phyloP scores from a whole-genome alignment of 805 yeast genomes.

The Sugiyamaella floridensis region DNA sequence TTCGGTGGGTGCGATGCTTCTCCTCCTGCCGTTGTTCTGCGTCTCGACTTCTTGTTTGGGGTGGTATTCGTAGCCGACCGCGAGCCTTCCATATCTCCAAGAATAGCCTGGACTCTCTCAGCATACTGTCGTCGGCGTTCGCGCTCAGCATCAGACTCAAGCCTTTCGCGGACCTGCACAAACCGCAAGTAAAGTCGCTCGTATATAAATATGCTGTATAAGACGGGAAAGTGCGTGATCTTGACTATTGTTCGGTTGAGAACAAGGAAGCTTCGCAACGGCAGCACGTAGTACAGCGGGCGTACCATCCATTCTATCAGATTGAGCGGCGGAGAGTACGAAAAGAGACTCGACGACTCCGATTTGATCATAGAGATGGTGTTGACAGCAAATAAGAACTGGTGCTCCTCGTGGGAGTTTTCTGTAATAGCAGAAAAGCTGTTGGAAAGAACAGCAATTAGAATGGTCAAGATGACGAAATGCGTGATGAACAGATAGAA shows the following conservation, averaged over 20 bases:
- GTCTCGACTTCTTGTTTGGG: constrained; percentile 2
- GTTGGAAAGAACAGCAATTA: constrained; percentile 46
- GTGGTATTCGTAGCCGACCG: not conserved
- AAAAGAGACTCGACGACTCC: constrained; percentile 31
- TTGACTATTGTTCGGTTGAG: constrained; percentile 32
- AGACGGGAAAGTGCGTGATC: constrained; percentile 33
- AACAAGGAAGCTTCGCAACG: constrained; percentile 27
- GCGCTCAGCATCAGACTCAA: constrained; percentile 4
- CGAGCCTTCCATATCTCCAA: not conserved
- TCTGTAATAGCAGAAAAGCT: constrained; percentile 30
- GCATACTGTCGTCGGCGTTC: constrained; percentile 5
- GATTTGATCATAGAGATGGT: constrained; percentile 33
- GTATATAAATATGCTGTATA: constrained; percentile 29
- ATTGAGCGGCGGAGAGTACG: constrained; percentile 34
- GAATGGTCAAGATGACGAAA: constrained; percentile 47
- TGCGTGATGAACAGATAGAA: constrained; percentile 49
- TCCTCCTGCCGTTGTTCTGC: constrained; percentile 2
- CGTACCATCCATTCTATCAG: constrained; percentile 28
- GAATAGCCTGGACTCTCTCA: constrained; percentile 9
- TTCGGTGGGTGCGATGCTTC: not conserved
- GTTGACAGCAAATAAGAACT: constrained; percentile 33
- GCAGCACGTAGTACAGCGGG: constrained; percentile 28
- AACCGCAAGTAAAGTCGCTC: constrained; percentile 24
- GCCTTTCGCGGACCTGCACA: constrained; percentile 6
- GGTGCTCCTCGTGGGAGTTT: constrained; percentile 35